A percentile compares a stretch with the other conserved stretches of the same genome.
Conservation (phyloP, 1,284 basidiomycete genomes). For the Inonotus obliquus region DNA sequence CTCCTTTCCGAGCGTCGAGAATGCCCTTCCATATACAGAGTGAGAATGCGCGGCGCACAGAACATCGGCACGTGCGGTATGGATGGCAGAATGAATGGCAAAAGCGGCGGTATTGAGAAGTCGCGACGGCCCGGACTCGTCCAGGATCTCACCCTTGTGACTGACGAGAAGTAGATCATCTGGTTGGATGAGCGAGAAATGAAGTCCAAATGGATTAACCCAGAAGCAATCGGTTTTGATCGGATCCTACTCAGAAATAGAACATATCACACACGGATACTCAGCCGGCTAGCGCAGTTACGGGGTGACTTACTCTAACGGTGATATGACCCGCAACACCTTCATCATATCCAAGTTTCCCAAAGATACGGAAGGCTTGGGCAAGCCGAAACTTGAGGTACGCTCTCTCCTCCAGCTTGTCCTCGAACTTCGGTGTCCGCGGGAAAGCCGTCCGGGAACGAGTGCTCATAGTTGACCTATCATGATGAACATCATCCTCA, state of each 20-base stretch:
- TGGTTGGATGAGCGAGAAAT: constrained; percentile 43
- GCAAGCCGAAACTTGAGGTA: constrained; percentile 51
- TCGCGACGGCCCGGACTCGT: constrained; percentile 36
- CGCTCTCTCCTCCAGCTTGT: constrained; percentile 40
- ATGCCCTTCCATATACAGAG: constrained; percentile 56
- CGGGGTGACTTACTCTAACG: constrained; percentile 35
- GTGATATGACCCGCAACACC: constrained; percentile 62
- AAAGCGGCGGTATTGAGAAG: constrained; percentile 45
- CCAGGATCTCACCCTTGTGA: constrained; percentile 43
- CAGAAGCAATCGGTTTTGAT: constrained; percentile 50
- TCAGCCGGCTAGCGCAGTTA: background rate
- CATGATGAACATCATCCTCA: constrained; percentile 1
- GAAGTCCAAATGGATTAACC: constrained; percentile 46
- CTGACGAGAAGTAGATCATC: constrained; percentile 44
- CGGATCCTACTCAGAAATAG: constrained; percentile 32
- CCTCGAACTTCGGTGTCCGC: constrained; percentile 30
- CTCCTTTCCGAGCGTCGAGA: constrained; percentile 51
- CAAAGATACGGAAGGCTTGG: constrained; percentile 46
- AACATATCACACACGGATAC: background rate
- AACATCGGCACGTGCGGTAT: constrained; percentile 57
- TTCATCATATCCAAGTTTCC: constrained; percentile 54
- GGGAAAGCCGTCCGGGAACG: constrained; percentile 16
- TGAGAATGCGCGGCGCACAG: constrained; percentile 63
- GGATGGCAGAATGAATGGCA: constrained; percentile 51
- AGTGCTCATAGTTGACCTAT: background rate